A percentile compares a stretch with the other conserved stretches of the same genome.
phyloP scores from a whole-genome alignment of 1,139 yeast genomes.

The Groenewaldozyma auringiensis region DNA sequence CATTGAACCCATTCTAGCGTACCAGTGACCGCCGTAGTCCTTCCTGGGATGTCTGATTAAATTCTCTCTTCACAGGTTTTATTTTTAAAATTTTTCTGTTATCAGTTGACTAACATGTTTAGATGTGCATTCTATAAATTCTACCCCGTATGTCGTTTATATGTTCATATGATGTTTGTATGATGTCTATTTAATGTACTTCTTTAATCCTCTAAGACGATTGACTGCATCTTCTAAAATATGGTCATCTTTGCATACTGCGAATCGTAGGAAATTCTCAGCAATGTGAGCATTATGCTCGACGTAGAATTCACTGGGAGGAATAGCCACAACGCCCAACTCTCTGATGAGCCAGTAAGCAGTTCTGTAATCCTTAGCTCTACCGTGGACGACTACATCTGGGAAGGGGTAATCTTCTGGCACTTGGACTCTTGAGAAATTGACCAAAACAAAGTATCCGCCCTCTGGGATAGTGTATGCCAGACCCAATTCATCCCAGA shows the following conservation, averaged over 20 bases:
- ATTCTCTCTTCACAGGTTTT: neutral
- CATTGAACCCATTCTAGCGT: constrained; percentile 67
- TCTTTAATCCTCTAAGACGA: constrained; percentile 60
- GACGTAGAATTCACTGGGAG: constrained; percentile 87
- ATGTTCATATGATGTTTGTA: neutral
- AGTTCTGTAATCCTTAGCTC: constrained; percentile 77
- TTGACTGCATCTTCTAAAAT: constrained; percentile 74
- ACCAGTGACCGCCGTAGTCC: constrained; percentile 69
- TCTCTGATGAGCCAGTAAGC: constrained; percentile 92
- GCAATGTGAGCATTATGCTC: constrained; percentile 65
- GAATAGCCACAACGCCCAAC: constrained; percentile 90
- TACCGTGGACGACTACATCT: constrained; percentile 48
- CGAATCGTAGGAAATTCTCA: constrained; percentile 83
- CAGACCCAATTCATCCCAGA: constrained; percentile 77
- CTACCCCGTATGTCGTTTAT: neutral
- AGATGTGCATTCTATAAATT: constrained; percentile 1
- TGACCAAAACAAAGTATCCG: constrained; percentile 84
- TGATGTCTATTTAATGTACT: constrained; percentile 37
- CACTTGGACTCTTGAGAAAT: constrained; percentile 70
- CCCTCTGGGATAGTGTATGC: constrained; percentile 92
- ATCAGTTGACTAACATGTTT: neutral
- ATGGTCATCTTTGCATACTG: constrained; percentile 87
- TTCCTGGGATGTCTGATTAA: constrained; percentile 66
- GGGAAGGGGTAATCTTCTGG: constrained; percentile 72
- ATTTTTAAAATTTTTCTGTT: neutral